A percentile compares a stretch with the other conserved stretches of the same genome.
phyloP scores from a whole-genome alignment of 768 basidiomycete genomes.

The Leccinum disarticulatum region DNA sequence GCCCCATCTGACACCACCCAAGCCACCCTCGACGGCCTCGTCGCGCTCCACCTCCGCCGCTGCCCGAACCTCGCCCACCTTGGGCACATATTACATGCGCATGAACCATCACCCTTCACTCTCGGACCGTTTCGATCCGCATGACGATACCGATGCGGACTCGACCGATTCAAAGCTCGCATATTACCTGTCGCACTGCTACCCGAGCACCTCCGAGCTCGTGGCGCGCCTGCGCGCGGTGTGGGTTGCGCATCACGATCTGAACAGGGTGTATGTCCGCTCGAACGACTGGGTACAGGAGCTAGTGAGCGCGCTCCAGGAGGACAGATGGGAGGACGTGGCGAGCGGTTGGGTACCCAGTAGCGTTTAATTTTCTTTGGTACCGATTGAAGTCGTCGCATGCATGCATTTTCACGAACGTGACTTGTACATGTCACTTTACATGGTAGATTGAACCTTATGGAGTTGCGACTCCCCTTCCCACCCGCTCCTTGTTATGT shows the following conservation, averaged over 20 bases:
- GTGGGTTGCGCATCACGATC: slow-evolving; percentile 30
- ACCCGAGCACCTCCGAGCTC: slow-evolving; percentile 38
- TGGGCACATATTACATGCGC: slow-evolving; percentile 48
- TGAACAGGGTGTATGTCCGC: slow-evolving; percentile 45
- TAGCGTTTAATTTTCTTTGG: too few relatives aligned
- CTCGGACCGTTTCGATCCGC: slow-evolving; percentile 41
- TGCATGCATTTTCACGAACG: too few relatives aligned
- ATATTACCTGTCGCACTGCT: slow-evolving; percentile 2
- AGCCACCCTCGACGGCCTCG: slow-evolving; percentile 39
- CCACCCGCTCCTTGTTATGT: too few relatives aligned
- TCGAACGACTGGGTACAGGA: slow-evolving; percentile 50
- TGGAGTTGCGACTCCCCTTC: too few relatives aligned
- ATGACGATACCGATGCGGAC: slow-evolving; percentile 3
- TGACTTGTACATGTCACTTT: too few relatives aligned
- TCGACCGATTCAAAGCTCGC: neutral
- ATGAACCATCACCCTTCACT: slow-evolving; percentile 45
- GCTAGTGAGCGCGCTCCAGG: slow-evolving; percentile 37
- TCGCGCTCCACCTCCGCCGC: slow-evolving; percentile 60
- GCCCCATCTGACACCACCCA: slow-evolving; percentile 14
- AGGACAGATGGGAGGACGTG: slow-evolving; percentile 53
- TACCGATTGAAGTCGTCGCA: too few relatives aligned
- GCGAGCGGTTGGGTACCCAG: slow-evolving; percentile 36
- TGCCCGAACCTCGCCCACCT: slow-evolving; percentile 49
- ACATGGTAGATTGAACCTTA: too few relatives aligned
- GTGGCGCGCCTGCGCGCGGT: slow-evolving; percentile 39